Percentiles rank a stretch among this genome's conserved stretches.
phyloP scores from a whole-genome alignment of 257 asterid species.

The Solanum pimpinellifolium region DNA sequence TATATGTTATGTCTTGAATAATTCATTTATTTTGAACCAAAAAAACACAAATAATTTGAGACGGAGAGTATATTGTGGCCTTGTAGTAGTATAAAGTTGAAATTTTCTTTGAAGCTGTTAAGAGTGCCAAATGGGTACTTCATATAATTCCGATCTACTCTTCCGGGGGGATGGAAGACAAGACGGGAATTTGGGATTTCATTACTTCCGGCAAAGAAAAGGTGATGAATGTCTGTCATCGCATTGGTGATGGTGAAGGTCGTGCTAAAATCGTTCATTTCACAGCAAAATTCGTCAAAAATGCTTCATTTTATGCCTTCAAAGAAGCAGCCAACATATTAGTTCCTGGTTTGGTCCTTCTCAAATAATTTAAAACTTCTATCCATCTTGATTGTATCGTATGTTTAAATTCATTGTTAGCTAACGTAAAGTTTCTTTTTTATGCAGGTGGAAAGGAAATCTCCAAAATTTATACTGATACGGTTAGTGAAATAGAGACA shows the following conservation, averaged over 20 bases:
- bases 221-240: not conserved
- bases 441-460: conserved; percentile 19
- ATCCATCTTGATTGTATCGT: not conserved
- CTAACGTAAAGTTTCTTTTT: not conserved
- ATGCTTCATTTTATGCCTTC: conserved; percentile 16
- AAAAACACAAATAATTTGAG: not conserved
- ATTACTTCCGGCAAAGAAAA: not conserved
- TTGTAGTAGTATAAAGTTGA: not conserved
- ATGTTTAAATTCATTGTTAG: not conserved
- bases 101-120: not conserved
- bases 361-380: not conserved
- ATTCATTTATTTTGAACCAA: not conserved
- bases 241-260: conserved; percentile 17
- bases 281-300: conserved; percentile 16
- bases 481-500: conserved; percentile 8
- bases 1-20: no score
- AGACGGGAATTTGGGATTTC: not conserved
- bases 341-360: conserved; percentile 25
- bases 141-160: not conserved
- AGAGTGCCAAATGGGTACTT: not conserved
- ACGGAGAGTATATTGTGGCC: not conserved
- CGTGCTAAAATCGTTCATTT: conserved; percentile 13
- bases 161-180: not conserved
- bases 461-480: conserved; percentile 12
- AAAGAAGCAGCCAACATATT: conserved; percentile 15